phyloP scores from a whole-genome alignment of 495 filamentous ascomycete genomes.

The Aspergillus haitiensis region DNA sequence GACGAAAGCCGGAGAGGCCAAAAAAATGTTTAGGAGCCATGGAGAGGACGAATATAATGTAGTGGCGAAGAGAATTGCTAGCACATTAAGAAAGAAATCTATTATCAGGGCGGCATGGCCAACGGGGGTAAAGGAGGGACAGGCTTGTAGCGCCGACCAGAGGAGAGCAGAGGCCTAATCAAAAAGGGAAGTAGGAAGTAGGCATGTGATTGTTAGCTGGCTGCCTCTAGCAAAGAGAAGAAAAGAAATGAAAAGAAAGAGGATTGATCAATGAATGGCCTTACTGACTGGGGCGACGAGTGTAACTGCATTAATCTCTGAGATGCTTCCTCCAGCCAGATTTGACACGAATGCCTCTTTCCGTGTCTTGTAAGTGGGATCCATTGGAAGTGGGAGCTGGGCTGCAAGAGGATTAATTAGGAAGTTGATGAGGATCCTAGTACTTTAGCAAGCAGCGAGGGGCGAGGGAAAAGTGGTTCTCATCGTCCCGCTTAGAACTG shows the following conservation, averaged over 20 bases:
- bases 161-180: slow-evolving; percentile 74
- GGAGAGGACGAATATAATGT: slow-evolving; percentile 82
- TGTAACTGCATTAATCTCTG: slow-evolving; percentile 84
- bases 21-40: slow-evolving; percentile 70
- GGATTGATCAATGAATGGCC: too few species aligned
- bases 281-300: slow-evolving; percentile 76
- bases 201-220: background rate
- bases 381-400: slow-evolving; percentile 40
- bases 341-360: slow-evolving; percentile 97
- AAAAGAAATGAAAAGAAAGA: slow-evolving; percentile 1
- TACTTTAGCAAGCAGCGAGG: background rate
- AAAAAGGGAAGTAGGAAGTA: background rate
- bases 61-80: slow-evolving; percentile 75
- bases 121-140: slow-evolving; percentile 79
- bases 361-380: slow-evolving; percentile 73
- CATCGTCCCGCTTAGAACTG: too few species aligned
- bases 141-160: slow-evolving; percentile 87
- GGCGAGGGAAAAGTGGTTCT: background rate
- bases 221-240: background rate
- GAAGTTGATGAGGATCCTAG: background rate
- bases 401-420: background rate
- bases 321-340: slow-evolving; percentile 77
- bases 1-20: slow-evolving; percentile 67
- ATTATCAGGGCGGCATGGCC: slow-evolving; percentile 62
- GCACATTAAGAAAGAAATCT: slow-evolving; percentile 86